Evolutionary conservation across 371 early-diverging fungal species (phyloP), one percentile per base, ranked within the genome.

Genomic region (Syncephalastrum racemosum): DNA sequence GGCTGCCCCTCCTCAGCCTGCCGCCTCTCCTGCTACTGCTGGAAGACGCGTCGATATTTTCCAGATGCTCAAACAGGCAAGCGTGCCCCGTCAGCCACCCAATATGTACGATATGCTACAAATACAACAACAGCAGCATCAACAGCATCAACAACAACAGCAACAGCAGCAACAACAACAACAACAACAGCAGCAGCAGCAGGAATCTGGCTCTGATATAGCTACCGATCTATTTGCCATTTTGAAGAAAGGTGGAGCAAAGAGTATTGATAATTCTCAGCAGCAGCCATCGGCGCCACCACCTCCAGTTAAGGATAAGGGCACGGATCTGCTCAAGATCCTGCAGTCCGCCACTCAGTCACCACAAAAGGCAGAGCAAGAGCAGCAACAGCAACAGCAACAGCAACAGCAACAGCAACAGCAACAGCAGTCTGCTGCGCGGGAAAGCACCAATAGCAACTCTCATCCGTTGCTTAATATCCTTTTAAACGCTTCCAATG

Each of bases 11-110:
- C 42, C 41, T 12, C 59, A 43, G 46, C 19, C 54, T 24, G 44
- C 42, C 16, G 45, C 52, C 22, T 15, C 36, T 31, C 42, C 58
- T 41, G 20, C 59, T 27, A 25, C 59, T 44, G 20, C 53, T 23
- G 24, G 19, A 25, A 47, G 48, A 6, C 43, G 48, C 45, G 66
- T 67, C 15, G 70, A 73, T 57, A 63, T 77, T 25, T 48, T 69
- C 14, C 54, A 68, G 46, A 66, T 72, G 64, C 57, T 73, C 18
- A 60, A 54, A 44, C 58, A 56, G 31, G 70, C 66, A 36, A 50
- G 58, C 8, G 47, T 59, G 36, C 43, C 63, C 10, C 62, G 56
- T 4, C 39, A 56, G 19, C 36, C 50, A 19, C 58, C 58, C 18
- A 54, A 54, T 20, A 16, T n/a, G 25, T 24, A 43, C 39, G n/a